Evolutionary conservation across 257 asterid genomes (phyloP), one percentile per base, ranked within the genome.

Genomic region (Fraxinus excelsior): DNA sequence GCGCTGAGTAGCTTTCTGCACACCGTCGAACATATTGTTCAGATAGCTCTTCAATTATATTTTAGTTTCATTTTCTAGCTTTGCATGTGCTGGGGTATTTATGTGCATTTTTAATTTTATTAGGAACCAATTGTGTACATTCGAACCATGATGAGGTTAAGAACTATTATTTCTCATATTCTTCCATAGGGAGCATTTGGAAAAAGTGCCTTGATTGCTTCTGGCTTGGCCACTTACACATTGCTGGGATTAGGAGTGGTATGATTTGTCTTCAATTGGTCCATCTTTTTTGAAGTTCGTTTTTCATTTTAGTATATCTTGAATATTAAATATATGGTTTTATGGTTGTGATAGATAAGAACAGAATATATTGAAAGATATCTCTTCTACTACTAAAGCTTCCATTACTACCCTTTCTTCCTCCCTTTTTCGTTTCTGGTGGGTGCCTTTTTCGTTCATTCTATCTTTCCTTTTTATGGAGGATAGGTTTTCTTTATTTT

Each of bases 171-270:
- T 49, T 77, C 10, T 14, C 60, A 23, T 66, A 32, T 51, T 76
- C 60, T 77, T 69, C 76, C 69, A 74, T 86, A 89, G 97, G 95
- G 97, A 35, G 92, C 92, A 71, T 91, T 90, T 58, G 97, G 97
- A 19, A 91, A 88, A 87, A 85, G 73, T 62, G 86, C 97, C 0
- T 74, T 91, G 68, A 21, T 85, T 80, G 91, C 88, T 78, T 88
- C 89, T 83, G 95, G 97, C 70, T 79, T 91, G 83, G 88, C 91
- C 71, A 91, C 92, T 12, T 91, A 91, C 79, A 73, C 88, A 67
- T 74, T 91, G 74, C 82, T 91, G 78, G 97, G 97, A 56, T 77
- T 91, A 64, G 92, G 96, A 77, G 94, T 87, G 96, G 97, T 90
- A 89, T 34, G 88, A n/a, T n/a, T n/a, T n/a, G n/a, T n/a, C n/a